Evolutionary conservation across 352 stramenopile species (phyloP), one percentile per base, ranked within the genome.

Genomic region (Pythium monospermum): DNA sequence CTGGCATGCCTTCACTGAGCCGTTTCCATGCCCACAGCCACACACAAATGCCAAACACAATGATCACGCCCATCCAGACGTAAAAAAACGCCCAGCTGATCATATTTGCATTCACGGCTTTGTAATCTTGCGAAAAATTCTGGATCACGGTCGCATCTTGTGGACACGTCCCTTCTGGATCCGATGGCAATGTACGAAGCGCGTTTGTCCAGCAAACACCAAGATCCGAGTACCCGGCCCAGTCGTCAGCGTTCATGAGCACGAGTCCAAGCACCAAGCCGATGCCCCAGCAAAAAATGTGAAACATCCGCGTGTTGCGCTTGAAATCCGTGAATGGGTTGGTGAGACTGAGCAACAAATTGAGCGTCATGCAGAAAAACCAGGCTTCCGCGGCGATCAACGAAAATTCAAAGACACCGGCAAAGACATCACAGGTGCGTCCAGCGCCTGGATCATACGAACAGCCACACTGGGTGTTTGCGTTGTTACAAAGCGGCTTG

Each of bases 241-340:
- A 91, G 68, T 94, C 75, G 45, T 76, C 62, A 15, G 62, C 61
- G 54, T 73, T 87, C 64, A 88, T 83, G 19, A 95, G 68, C 53
- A 93, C 22, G 13, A 90, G 48, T 1, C 75, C 76, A 31, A 89
- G 57, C 31, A 90, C 19, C 8, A 89, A 58, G 3, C 67, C 73
- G 8, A 73, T 50, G 27, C 84, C 68, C 84, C 84, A 95, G 47
- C 73, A 90, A 48, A 88, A 88, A n/a, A 91, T 32, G 66, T 94
- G 83, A 64, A 92, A 95, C 35, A 89, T 42, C 13, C 74, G 56
- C 41, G 71, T 91, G 69, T 95, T 95, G 56, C 74, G 64, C 60
- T 94, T 92, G 57, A 92, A 94, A 67, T 95, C 82, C 16, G 82
- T 94, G 53, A 96, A 96, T 16, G 87, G 87, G 60, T 95, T 96